phyloP scores from a whole-genome alignment of 305 asterid species.

The Fraxinus angustifolia region DNA sequence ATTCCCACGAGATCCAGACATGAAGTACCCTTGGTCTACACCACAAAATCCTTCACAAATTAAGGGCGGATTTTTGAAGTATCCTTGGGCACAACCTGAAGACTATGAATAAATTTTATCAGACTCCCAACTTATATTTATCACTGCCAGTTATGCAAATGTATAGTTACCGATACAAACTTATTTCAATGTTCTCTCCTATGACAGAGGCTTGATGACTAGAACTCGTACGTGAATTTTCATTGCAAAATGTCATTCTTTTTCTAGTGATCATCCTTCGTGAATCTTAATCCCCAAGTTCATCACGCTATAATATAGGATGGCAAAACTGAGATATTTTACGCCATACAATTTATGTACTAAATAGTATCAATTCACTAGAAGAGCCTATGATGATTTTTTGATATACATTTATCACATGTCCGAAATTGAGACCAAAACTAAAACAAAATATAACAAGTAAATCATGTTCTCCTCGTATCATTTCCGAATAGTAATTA shows the following conservation, averaged over 20 bases:
- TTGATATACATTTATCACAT: neutral
- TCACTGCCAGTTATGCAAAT: neutral
- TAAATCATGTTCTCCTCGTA: neutral
- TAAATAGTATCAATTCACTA: neutral
- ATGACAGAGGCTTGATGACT: neutral
- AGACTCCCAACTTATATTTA: neutral
- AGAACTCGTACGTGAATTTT: neutral
- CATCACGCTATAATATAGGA: neutral
- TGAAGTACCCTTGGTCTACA: conserved; percentile 82
- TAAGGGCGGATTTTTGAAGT: conserved; percentile 50
- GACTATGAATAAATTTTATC: conserved; percentile 52
- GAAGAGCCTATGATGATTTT: neutral
- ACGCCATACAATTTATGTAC: neutral
- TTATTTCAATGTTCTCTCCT: neutral
- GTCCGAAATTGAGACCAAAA: neutral
- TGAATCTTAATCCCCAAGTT: neutral
- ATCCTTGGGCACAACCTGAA: conserved; percentile 73
- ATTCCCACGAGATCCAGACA: conserved; percentile 70
- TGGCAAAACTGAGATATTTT: neutral
- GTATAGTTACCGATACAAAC: neutral
- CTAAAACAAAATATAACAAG: neutral
- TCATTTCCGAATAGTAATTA: neutral
- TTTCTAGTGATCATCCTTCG: neutral
- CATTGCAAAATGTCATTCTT: neutral
- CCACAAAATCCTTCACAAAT: conserved; percentile 60